Conservation (phyloP, 495 filamentous ascomycete genomes). For the Penicillium bovifimosum region DNA sequence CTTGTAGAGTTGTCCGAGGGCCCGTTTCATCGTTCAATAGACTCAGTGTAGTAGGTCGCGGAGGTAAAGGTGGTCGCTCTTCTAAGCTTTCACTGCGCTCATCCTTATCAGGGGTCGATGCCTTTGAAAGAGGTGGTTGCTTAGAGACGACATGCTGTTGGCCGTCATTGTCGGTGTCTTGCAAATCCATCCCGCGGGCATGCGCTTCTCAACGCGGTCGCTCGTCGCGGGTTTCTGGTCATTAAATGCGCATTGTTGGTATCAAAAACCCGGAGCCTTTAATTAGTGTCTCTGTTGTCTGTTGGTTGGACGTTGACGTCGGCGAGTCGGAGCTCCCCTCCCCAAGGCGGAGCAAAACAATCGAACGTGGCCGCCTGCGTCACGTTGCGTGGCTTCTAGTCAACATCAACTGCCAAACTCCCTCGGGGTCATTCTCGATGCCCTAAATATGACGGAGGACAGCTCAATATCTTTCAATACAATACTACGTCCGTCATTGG, state of each 20-base stretch:
- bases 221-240: slow-evolving; percentile 17
- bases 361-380: slow-evolving; percentile 29
- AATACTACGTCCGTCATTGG: slow-evolving; percentile 27
- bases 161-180: slow-evolving; percentile 10
- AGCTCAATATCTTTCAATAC: slow-evolving; percentile 15
- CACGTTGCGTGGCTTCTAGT: slow-evolving; percentile 29
- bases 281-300: neutral
- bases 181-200: slow-evolving; percentile 21
- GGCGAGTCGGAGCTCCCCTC: slow-evolving; percentile 15
- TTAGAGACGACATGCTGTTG: slow-evolving; percentile 7
- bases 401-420: slow-evolving; percentile 11
- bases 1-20: slow-evolving; percentile 50
- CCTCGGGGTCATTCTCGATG: slow-evolving; percentile 17
- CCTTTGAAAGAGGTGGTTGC: neutral
- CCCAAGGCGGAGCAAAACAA: slow-evolving; percentile 27
- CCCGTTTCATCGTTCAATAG: slow-evolving; percentile 37
- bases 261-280: neutral
- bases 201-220: slow-evolving; percentile 22
- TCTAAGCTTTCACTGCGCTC: slow-evolving; percentile 30
- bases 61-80: slow-evolving; percentile 60
- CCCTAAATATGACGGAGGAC: slow-evolving; percentile 38
- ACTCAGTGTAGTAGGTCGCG: slow-evolving; percentile 51
- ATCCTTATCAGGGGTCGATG: slow-evolving; percentile 1
- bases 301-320: slow-evolving; percentile 16
- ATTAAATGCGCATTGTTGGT: slow-evolving; percentile 15